phyloP scores from a whole-genome alignment of 2,329 filamentous ascomycete genomes.

The Pseudogymnoascus sp. region DNA sequence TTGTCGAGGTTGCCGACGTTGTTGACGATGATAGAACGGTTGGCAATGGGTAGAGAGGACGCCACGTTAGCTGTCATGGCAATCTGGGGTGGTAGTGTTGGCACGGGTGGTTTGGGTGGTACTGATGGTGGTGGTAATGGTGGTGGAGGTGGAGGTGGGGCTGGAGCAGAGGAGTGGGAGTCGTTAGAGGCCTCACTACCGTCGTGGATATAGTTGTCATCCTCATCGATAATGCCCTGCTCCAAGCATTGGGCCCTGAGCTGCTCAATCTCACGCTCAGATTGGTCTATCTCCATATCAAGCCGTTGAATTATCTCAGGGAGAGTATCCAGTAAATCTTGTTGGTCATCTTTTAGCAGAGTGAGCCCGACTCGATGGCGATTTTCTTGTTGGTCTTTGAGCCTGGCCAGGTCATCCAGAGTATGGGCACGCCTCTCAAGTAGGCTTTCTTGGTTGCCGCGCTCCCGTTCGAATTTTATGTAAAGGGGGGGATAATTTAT shows the following conservation, averaged over 20 bases:
- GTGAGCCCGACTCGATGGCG: slow-evolving; percentile 8
- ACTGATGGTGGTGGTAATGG: neutral
- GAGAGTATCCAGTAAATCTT: slow-evolving; percentile 17
- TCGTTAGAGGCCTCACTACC: neutral
- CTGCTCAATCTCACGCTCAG: slow-evolving; percentile 7
- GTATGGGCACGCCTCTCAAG: slow-evolving; percentile 15
- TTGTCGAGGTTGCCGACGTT: too few relatives aligned
- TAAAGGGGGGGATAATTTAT: too few relatives aligned
- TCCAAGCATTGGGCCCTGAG: slow-evolving; percentile 15
- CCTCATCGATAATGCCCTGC: slow-evolving; percentile 18
- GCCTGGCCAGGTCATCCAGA: neutral
- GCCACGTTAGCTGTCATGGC: neutral
- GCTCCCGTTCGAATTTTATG: too few relatives aligned
- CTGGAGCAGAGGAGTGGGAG: neutral
- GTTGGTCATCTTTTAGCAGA: slow-evolving; percentile 13
- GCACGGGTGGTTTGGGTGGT: neutral
- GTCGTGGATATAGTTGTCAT: slow-evolving; percentile 3
- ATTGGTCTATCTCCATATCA: slow-evolving; percentile 6
- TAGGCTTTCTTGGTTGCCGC: slow-evolving; percentile 14
- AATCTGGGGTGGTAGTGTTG: neutral
- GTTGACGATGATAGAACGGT: neutral
- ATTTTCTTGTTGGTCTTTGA: neutral
- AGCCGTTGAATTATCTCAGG: slow-evolving; percentile 9
- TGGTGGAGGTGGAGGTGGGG: neutral
- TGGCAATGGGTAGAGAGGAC: neutral